phyloP scores from a whole-genome alignment of 345 rosid genomes.

The Citrus hindsii region DNA sequence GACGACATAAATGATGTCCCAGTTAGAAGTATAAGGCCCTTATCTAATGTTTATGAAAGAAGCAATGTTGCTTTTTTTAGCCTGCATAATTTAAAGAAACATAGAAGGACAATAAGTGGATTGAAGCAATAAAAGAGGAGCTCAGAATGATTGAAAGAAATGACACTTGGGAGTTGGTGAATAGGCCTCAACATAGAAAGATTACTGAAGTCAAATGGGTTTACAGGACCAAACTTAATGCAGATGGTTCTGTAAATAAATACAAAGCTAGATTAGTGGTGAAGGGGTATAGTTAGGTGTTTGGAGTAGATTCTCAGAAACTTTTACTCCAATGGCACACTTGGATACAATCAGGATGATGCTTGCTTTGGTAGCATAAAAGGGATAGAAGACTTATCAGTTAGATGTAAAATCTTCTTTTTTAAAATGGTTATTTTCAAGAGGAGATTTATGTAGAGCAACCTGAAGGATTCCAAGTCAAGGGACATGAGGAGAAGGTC shows the following conservation, averaged over 20 bases:
- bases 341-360: no score
- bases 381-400: background rate
- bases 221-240: background rate
- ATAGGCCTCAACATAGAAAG: background rate
- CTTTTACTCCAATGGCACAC: no score
- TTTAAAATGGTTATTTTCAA: no score
- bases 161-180: background rate
- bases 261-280: background rate
- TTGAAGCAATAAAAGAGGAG: background rate
- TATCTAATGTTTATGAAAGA: no score
- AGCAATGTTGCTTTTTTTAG: background rate
- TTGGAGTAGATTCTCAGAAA: no score
- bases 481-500: background rate
- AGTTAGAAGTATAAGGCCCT: background rate
- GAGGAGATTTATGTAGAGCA: background rate
- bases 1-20: background rate
- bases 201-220: background rate
- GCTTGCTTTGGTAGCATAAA: background rate
- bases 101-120: background rate
- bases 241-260: background rate
- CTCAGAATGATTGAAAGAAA: background rate
- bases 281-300: no score
- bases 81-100: background rate
- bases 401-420: background rate
- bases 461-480: background rate